Evolutionary conservation across 371 early-diverging fungal genomes (phyloP).

Genomic region (Lichtheimia corymbifera): DNA sequence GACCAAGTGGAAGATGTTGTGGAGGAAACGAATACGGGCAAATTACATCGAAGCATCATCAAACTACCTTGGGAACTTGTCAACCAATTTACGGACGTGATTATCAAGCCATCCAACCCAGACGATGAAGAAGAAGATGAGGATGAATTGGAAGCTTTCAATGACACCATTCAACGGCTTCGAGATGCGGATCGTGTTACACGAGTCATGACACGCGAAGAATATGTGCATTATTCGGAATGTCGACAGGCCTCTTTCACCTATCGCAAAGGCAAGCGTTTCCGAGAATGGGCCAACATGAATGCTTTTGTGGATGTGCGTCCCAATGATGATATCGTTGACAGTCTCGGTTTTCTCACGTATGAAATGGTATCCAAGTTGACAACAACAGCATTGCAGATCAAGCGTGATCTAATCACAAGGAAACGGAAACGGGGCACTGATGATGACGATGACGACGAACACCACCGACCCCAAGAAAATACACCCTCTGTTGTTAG

Average conservation of each 20-base stretch:
- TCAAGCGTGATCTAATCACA: slow-evolving; percentile 44
- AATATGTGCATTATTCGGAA: slow-evolving; percentile 98
- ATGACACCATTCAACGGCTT: slow-evolving; percentile 80
- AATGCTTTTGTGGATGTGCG: slow-evolving; percentile 82
- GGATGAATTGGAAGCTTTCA: slow-evolving; percentile 84
- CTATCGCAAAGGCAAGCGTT: slow-evolving; percentile 91
- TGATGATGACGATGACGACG: slow-evolving; percentile 34
- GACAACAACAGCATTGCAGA: slow-evolving; percentile 83
- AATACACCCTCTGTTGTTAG: neutral
- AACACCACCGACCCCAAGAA: slow-evolving; percentile 1
- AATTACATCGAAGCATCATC: slow-evolving; percentile 73
- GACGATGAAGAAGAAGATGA: slow-evolving; percentile 84
- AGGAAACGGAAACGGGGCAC: slow-evolving; percentile 44
- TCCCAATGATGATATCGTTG: slow-evolving; percentile 93
- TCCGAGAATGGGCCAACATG: slow-evolving; percentile 96
- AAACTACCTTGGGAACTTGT: slow-evolving; percentile 92
- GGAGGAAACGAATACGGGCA: slow-evolving; percentile 69
- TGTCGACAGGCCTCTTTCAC: slow-evolving; percentile 98
- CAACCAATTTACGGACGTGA: slow-evolving; percentile 75
- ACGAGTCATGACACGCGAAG: slow-evolving; percentile 94
- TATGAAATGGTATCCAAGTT: slow-evolving; percentile 95
- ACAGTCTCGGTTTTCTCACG: slow-evolving; percentile 95
- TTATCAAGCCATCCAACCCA: slow-evolving; percentile 49
- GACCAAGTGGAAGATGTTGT: slow-evolving; percentile 70
- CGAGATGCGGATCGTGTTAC: slow-evolving; percentile 91